These are phyloP conservation scores for Saccharomycopsis fibuligera DNA, from an alignment of 805 yeast species.

Conservation along the genomic window DNA sequence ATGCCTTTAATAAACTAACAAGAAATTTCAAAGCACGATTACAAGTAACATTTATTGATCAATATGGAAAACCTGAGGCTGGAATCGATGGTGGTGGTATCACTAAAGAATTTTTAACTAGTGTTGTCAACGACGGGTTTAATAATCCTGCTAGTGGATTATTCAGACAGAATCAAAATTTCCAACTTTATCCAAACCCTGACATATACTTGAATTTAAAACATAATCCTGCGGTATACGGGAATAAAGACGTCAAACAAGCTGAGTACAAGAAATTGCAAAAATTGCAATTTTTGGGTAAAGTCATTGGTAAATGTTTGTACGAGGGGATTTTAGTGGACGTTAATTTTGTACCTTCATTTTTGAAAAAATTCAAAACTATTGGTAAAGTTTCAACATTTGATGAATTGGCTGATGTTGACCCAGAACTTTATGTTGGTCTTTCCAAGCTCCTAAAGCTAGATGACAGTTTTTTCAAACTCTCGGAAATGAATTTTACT, in stretches of 20 bases:
- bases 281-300: conserved; percentile 62
- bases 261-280: conserved; percentile 25
- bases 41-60: conserved; percentile 61
- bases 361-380: conserved; percentile 61
- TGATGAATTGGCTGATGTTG: conserved; percentile 73
- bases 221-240: conserved; percentile 30
- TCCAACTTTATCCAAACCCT: conserved; percentile 73
- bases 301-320: conserved; percentile 80
- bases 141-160: conserved; percentile 30
- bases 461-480: conserved; percentile 45
- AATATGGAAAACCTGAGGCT: conserved; percentile 68
- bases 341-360: conserved; percentile 79
- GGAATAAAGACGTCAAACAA: conserved; percentile 24
- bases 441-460: conserved; percentile 56
- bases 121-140: conserved; percentile 66
- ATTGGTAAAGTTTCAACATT: conserved; percentile 47
- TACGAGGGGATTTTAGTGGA: conserved; percentile 79
- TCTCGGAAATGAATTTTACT: conserved; percentile 62
- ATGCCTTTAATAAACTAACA: conserved; percentile 48
- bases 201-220: conserved; percentile 35
- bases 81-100: conserved; percentile 98
- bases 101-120: conserved; percentile 82
- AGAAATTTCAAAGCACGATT: conserved; percentile 50
- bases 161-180: conserved; percentile 40
- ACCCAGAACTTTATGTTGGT: conserved; percentile 56